These are phyloP conservation scores for Cryomyces minteri DNA, from an alignment of 495 filamentous ascomycete species.

Conservation along the genomic window DNA sequence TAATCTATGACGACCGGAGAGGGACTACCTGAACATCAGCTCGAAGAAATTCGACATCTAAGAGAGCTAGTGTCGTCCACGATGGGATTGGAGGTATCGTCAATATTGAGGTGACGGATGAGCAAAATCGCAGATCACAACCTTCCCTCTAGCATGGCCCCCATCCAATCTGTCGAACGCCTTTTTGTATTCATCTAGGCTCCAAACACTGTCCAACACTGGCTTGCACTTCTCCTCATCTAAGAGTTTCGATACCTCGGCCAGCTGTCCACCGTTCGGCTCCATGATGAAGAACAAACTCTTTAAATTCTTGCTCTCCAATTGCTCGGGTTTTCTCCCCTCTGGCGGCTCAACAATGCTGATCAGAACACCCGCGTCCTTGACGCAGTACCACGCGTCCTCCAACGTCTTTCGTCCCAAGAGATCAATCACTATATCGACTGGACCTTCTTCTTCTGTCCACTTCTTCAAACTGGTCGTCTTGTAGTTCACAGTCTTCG, in stretches of 20 bases:
- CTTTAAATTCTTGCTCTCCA: constrained; percentile 13
- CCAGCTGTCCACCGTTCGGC: constrained; percentile 22
- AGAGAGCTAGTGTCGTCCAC: too few relatives aligned
- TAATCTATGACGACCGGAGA: too few relatives aligned
- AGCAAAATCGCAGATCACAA: too few relatives aligned
- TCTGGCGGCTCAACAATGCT: constrained; percentile 34
- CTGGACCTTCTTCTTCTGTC: constrained; percentile 7
- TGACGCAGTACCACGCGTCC: constrained; percentile 28
- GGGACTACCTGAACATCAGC: too few relatives aligned
- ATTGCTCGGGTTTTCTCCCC: constrained; percentile 19
- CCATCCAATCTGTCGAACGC: constrained; percentile 9
- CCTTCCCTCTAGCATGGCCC: constrained; percentile 13
- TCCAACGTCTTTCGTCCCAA: constrained; percentile 26
- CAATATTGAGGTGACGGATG: too few relatives aligned
- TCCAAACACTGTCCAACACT: constrained; percentile 30
- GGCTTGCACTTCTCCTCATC: constrained; percentile 22
- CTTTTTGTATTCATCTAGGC: constrained; percentile 22
- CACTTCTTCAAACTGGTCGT: constrained; percentile 10
- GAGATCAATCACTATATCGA: constrained; percentile 35
- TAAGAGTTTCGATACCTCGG: constrained; percentile 23
- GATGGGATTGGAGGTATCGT: too few relatives aligned
- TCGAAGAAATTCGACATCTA: too few relatives aligned
- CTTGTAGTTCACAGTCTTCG: constrained; percentile 29
- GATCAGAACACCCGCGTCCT: constrained; percentile 24
- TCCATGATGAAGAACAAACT: constrained; percentile 28